phyloP scores from a whole-genome alignment of 2,329 filamentous ascomycete species.

The Fusarium sp. region DNA sequence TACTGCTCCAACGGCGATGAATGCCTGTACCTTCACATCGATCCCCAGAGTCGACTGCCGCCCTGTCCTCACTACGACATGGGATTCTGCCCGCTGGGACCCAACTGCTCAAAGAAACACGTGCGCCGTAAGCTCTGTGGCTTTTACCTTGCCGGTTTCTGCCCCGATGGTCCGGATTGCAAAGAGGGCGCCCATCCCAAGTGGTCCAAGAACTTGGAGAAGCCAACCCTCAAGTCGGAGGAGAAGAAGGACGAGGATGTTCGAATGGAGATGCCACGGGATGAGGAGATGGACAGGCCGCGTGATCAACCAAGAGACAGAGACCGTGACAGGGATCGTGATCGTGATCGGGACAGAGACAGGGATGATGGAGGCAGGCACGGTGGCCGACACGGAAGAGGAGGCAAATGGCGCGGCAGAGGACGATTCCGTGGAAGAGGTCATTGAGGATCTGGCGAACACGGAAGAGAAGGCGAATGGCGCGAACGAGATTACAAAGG shows the following conservation, averaged over 20 bases:
- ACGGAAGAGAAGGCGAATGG: not conserved
- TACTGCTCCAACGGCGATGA: slow-evolving; percentile 98
- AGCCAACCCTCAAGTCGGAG: slow-evolving; percentile 76
- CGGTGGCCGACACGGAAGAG: slow-evolving; percentile 48
- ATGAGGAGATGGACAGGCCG: slow-evolving; percentile 52
- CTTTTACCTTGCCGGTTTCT: slow-evolving; percentile 94
- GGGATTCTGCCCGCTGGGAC: slow-evolving; percentile 93
- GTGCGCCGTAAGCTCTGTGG: slow-evolving; percentile 82
- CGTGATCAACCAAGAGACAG: slow-evolving; percentile 49
- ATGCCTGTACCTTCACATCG: slow-evolving; percentile 91
- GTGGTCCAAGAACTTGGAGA: slow-evolving; percentile 81
- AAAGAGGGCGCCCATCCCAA: slow-evolving; percentile 84
- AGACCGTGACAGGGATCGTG: slow-evolving; percentile 21
- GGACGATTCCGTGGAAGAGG: slow-evolving; percentile 51
- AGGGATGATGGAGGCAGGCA: slow-evolving; percentile 46
- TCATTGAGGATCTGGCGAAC: slow-evolving; percentile 32
- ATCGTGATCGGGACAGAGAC: slow-evolving; percentile 26
- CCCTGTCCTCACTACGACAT: slow-evolving; percentile 92
- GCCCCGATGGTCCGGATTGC: slow-evolving; percentile 82
- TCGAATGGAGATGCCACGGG: slow-evolving; percentile 45
- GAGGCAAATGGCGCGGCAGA: slow-evolving; percentile 53
- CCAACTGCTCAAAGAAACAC: slow-evolving; percentile 88
- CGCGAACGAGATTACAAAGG: not conserved
- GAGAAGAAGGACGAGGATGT: slow-evolving; percentile 67
- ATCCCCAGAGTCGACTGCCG: slow-evolving; percentile 80